Percentiles rank a stretch among this genome's conserved stretches.
Evolutionary conservation across 495 filamentous ascomycete species (phyloP).

Genomic region (Chaetomidium leptoderma): DNA sequence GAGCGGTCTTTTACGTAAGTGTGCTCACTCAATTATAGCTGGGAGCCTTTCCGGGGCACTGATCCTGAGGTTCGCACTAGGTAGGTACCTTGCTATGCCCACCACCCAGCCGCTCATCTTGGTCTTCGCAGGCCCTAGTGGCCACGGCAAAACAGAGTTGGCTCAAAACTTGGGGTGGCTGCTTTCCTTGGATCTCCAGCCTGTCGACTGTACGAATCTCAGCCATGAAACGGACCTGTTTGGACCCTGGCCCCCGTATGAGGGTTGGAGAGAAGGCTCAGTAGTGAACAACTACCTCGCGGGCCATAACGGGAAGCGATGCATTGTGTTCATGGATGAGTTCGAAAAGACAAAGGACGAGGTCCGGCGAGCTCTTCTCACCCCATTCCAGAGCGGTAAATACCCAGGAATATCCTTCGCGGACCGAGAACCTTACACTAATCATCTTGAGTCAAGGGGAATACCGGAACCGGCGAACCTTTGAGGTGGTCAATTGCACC

Average conservation of each 20-base stretch:
- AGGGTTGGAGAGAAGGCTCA: constrained; percentile 37
- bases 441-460: constrained; percentile 1
- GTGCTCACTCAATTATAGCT: constrained; percentile 23
- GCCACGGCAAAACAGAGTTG: constrained; percentile 53
- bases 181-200: constrained; percentile 39
- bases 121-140: constrained; percentile 46
- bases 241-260: constrained; percentile 38
- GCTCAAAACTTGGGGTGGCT: constrained; percentile 41
- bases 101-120: constrained; percentile 37
- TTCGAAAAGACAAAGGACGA: constrained; percentile 53
- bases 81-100: constrained; percentile 11
- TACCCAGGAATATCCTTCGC: background rate
- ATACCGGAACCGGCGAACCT: constrained; percentile 14
- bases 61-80: background rate
- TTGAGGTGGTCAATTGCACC: constrained; percentile 41
- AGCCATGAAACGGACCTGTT: constrained; percentile 43
- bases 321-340: constrained; percentile 55
- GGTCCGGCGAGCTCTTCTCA: constrained; percentile 40
- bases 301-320: constrained; percentile 34
- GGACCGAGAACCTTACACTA: background rate
- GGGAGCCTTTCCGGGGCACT: too few relatives aligned
- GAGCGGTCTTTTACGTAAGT: constrained; percentile 5
- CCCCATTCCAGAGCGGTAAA: constrained; percentile 45
- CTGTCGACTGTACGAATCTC: constrained; percentile 45
- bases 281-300: constrained; percentile 53